Evolutionary conservation across 352 stramenopile genomes (phyloP).

Genomic region (Elongisporangium prolatum): DNA sequence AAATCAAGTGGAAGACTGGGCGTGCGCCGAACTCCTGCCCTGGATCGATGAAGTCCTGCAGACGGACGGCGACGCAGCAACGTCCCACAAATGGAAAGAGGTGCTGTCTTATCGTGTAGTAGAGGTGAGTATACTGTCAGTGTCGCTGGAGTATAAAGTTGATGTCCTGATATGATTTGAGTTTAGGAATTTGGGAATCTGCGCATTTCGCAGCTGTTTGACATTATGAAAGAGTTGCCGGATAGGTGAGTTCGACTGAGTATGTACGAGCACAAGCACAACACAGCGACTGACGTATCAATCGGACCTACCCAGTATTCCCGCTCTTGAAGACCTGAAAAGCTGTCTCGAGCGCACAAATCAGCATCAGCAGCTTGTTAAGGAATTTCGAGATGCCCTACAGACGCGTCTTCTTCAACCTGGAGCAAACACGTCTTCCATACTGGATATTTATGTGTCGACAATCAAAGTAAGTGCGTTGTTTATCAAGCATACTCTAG

Average conservation of each 20-base stretch:
- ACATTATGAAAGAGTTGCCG: slow-evolving; percentile 96
- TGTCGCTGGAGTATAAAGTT: neutral
- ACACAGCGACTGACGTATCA: neutral
- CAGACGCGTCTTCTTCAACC: slow-evolving; percentile 90
- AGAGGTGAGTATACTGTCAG: slow-evolving; percentile 6
- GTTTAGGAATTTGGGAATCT: slow-evolving; percentile 56
- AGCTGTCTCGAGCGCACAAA: slow-evolving; percentile 81
- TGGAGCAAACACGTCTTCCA: slow-evolving; percentile 93
- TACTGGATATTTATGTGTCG: slow-evolving; percentile 97
- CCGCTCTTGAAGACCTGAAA: slow-evolving; percentile 62
- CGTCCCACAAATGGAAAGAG: slow-evolving; percentile 29
- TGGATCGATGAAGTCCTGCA: slow-evolving; percentile 57
- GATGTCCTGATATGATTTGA: neutral
- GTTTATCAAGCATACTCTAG: neutral
- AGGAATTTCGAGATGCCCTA: slow-evolving; percentile 75
- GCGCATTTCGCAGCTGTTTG: slow-evolving; percentile 94
- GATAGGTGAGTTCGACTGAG: slow-evolving; percentile 58
- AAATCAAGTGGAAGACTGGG: slow-evolving; percentile 42
- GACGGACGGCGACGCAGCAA: neutral
- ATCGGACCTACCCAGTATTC: slow-evolving; percentile 26
- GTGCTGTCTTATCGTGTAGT: slow-evolving; percentile 46
- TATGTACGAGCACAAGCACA: neutral
- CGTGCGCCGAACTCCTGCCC: slow-evolving; percentile 41
- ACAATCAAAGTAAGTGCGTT: slow-evolving; percentile 86
- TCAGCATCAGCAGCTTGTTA: slow-evolving; percentile 77